Percentiles rank a stretch among this genome's conserved stretches.
Evolutionary conservation across 2,329 filamentous ascomycete species (phyloP).

Genomic region (Sphaerostilbella broomeana): DNA sequence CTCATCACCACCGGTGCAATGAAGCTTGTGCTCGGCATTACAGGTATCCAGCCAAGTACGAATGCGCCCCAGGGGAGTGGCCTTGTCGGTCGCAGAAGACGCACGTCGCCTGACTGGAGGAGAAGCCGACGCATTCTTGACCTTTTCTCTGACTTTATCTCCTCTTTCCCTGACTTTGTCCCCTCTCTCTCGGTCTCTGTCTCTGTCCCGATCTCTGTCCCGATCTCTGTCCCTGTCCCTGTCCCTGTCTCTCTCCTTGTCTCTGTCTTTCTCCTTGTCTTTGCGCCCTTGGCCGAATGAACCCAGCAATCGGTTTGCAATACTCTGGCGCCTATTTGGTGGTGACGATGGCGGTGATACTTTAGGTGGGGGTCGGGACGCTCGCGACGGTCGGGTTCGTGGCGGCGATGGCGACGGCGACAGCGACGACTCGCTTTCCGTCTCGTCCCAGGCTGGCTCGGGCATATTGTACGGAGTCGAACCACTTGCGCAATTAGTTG

Average conservation of each 20-base stretch:
- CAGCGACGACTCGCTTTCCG: slow-evolving; percentile 9
- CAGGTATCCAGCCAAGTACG: slow-evolving; percentile 39
- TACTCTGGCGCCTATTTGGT: slow-evolving; percentile 34
- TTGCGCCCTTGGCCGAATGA: slow-evolving; percentile 29
- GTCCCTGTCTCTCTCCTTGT: no score
- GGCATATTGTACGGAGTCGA: not conserved
- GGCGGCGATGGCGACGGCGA: slow-evolving; percentile 5
- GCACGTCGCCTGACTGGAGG: slow-evolving; percentile 21
- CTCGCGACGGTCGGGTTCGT: slow-evolving; percentile 7
- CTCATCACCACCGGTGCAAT: slow-evolving; percentile 29
- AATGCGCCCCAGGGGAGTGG: slow-evolving; percentile 33
- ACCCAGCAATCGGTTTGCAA: slow-evolving; percentile 33
- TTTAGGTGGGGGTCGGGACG: slow-evolving; percentile 3
- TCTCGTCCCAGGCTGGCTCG: slow-evolving; percentile 2
- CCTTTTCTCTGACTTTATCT: slow-evolving; percentile 16
- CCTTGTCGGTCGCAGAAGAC: slow-evolving; percentile 25
- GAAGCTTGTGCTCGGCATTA: slow-evolving; percentile 34
- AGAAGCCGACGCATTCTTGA: slow-evolving; percentile 2
- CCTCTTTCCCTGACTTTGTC: not conserved
- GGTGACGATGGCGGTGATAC: slow-evolving; percentile 3
- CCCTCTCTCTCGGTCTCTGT: not conserved
- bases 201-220: not conserved
- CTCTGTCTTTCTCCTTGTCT: no score
- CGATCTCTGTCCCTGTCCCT: no score
- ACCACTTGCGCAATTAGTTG: not conserved